A percentile compares a stretch with the other conserved stretches of the same genome.
These are phyloP conservation scores for Fragaria nilgerrensis DNA, from an alignment of 306 rosid species.

Conservation along the genomic window DNA sequence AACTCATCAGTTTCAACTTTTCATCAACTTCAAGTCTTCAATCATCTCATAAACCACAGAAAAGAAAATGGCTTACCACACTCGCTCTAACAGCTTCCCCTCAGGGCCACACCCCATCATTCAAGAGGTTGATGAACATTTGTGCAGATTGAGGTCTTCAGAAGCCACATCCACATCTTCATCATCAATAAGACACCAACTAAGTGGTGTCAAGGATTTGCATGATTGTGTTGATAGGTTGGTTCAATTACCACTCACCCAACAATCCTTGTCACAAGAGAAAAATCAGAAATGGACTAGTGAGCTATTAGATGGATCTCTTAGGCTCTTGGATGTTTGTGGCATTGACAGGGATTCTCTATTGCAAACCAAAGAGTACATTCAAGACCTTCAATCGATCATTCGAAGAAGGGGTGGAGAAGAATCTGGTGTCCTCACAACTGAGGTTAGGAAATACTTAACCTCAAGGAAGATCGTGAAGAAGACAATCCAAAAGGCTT, in stretches of 20 bases:
- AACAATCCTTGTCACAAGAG: neutral
- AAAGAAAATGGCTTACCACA: slow-evolving; percentile 16
- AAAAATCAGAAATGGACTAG: neutral
- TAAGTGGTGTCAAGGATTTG: neutral
- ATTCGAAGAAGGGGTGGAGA: neutral
- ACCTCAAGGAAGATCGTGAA: neutral
- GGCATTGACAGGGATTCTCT: slow-evolving; percentile 28
- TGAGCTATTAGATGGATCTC: neutral
- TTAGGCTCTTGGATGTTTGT: slow-evolving; percentile 19
- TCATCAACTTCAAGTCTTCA: neutral
- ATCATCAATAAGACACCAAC: neutral
- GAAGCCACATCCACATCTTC: neutral
- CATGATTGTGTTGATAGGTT: neutral
- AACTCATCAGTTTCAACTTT: neutral
- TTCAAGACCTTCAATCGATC: neutral
- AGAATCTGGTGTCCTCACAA: neutral
- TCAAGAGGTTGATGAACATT: neutral
- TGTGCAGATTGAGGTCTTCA: neutral
- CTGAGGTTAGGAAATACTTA: neutral
- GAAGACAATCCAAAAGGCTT: slow-evolving; percentile 25
- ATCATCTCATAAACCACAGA: neutral
- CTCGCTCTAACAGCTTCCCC: neutral
- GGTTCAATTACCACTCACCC: neutral
- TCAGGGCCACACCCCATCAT: neutral
- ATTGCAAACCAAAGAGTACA: neutral